Base-by-base conservation (phyloP, 1,284 basidiomycete genomes). In the Ustilago tritici region DNA sequence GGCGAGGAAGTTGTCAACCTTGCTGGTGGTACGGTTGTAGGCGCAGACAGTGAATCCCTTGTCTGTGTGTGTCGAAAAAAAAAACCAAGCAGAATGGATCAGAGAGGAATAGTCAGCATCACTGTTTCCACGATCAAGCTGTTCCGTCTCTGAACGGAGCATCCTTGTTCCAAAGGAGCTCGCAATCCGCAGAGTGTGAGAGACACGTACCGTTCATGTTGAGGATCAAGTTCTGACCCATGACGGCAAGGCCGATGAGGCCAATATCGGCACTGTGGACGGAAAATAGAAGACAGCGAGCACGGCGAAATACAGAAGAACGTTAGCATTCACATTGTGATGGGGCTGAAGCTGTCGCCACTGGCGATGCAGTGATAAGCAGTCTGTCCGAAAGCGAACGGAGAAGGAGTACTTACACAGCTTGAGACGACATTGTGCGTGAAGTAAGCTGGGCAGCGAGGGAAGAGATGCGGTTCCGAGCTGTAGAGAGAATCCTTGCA, bases 21-120 rank as follows among this genome's bases (percentile, higher is more conserved):
- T 99, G 89, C 91, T 92, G 82, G 92, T 93, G 56, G 96, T 99
- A 83, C 96, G 93, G 90, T 99, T 99, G 90, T 93, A 99, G 31
- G 94, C 95, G 81, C 94, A 92, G 84, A 99, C 97, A 79, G 89
- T 95, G 90, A 95, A 99, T 61, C 97, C 97, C 89, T 99, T 98
- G 90, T 98, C 96, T 84, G 68, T 64, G 31, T 28, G 28, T 3
- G 34, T 46, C 36, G 36, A 10, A 46, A n/a, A 8, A 4, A 40
- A 34, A 38, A 47, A n/a, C 28, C 43, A 17, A 15, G 14, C n/a
- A 53, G 31, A 61, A 3, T 23, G 43, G 15, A 46, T 17, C 17
- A 46, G n/a, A 46, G n/a, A 10, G 28, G 56, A n/a, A n/a, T 19
- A 49, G 40, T 68, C 57, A 64, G 66, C 34, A 19, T 69, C 49